Percentiles rank a stretch among this genome's conserved stretches.
These are phyloP conservation scores for Fusarium irregulare DNA, from an alignment of 2,329 filamentous ascomycete genomes.

Conservation along the genomic window DNA sequence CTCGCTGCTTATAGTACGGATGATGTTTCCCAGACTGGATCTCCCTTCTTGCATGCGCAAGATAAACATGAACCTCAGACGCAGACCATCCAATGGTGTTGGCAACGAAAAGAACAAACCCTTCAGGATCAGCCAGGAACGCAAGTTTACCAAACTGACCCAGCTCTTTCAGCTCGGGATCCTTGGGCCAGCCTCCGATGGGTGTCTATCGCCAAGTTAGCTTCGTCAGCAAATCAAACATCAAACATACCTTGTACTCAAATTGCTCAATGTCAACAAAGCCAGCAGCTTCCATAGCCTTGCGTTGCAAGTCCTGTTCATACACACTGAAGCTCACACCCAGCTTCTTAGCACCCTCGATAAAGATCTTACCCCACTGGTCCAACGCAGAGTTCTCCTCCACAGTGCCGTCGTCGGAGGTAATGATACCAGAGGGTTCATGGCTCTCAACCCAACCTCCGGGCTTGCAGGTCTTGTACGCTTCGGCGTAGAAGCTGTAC, in stretches of 20 bases:
- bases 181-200: constrained; percentile 14
- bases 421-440: constrained; percentile 7
- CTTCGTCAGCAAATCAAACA: accelerated
- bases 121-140: constrained; percentile 10
- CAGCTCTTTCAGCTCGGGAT: constrained; percentile 1
- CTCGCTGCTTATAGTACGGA: constrained; percentile 9
- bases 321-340: neutral
- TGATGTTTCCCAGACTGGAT: constrained; percentile 7
- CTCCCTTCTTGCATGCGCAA: constrained; percentile 11
- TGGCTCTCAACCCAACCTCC: constrained; percentile 16
- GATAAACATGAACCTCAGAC: constrained; percentile 5
- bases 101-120: constrained; percentile 8
- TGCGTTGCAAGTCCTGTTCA: constrained; percentile 4
- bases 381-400: constrained; percentile 14
- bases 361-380: constrained; percentile 20
- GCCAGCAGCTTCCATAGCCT: constrained; percentile 17
- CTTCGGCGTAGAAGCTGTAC: constrained; percentile 9
- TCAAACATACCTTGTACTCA: constrained; percentile 7
- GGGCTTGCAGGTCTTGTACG: constrained; percentile 14
- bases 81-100: constrained; percentile 17
- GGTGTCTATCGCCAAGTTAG: neutral
- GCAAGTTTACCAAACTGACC: constrained; percentile 7
- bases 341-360: constrained; percentile 14
- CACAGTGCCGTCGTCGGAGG: constrained; percentile 8
- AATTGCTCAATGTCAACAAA: constrained; percentile 13